Base-by-base conservation (phyloP, 2,329 filamentous ascomycete species). In the Lachnellula occidentalis region DNA sequence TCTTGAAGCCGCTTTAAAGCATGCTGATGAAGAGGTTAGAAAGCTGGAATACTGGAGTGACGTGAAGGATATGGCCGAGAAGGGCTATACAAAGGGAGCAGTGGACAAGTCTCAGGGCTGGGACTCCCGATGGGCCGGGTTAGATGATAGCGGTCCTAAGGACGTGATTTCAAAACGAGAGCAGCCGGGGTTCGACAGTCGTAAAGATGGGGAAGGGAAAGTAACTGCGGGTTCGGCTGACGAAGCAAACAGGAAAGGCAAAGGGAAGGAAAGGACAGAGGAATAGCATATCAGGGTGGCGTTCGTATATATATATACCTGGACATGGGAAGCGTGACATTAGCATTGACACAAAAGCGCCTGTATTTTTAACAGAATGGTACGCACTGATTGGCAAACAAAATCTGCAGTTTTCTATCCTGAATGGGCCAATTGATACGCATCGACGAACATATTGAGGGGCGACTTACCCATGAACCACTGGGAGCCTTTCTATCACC, bases 21-120 rank as follows among this genome's bases (percentile, higher is more conserved):
- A 88, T 47, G 90, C 90, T 2, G 87, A 92, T 59, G 83, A 86
- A 63, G 88, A 96, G 66, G 86, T 95, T 48, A 85, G 85, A 54
- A 85, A 80, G 56, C 75, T 96, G 6, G 90, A 95, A 49, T 95
- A 91, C 68, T 96, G 92, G 86, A 92, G 87, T 66, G 89, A 95
- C 67, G 82, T 90, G 59, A 88, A 85, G 69, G 80, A 80, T 15
- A 84, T 90, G 72, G 80, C 85, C 0, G 76, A 72, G 59, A 67
- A 70, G 34, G 75, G 76, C 12, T 67, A 74, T 27, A 67, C 65
- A 1, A 63, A 62, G 51, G 65, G 64, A 2, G 66, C 65, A 8
- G 63, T 66, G 12, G 66, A 67, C 48, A 52, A 61, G 21, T 31
- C 45, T 12, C 58, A 66, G 50, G 66, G 67, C 7, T 69, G 67